A percentile compares a stretch with the other conserved stretches of the same genome.
Conservation (phyloP, 192 early-diverging fungal genomes). For the Funneliformis mosseae region DNA sequence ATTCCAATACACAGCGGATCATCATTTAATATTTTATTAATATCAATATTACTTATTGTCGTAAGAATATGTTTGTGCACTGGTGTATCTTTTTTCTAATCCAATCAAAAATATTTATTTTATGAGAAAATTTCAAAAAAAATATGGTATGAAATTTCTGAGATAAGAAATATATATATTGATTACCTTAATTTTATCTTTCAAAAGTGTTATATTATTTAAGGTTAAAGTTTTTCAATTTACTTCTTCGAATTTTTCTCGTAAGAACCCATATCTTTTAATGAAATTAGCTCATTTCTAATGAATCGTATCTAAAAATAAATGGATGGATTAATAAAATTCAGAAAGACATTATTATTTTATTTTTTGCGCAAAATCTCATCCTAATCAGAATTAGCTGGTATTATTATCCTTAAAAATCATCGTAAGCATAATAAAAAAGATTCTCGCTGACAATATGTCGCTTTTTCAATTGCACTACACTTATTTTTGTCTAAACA, state of each 20-base stretch:
- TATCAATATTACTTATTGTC: conserved; percentile 11
- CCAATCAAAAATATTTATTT: not conserved
- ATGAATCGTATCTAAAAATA: conserved; percentile 8
- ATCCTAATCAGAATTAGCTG: conserved; percentile 11
- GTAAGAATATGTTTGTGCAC: not conserved
- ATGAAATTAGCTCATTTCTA: not conserved
- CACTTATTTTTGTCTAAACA: not conserved
- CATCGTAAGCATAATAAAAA: conserved; percentile 16
- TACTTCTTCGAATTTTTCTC: conserved; percentile 11
- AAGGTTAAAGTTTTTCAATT: conserved; percentile 1
- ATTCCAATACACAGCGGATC: conserved; percentile 12
- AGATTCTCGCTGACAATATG: conserved; percentile 3
- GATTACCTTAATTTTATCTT: conserved; percentile 11
- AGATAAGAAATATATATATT: not conserved
- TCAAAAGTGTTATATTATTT: not conserved
- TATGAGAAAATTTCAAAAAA: not conserved
- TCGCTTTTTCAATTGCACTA: conserved; percentile 12
- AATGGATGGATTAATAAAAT: not conserved
- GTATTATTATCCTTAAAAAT: conserved; percentile 1
- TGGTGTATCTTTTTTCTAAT: conserved; percentile 12
- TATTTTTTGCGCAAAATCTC: conserved; percentile 1
- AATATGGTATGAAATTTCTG: not conserved
- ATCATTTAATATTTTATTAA: conserved; percentile 9
- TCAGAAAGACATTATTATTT: conserved; percentile 15
- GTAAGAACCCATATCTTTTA: conserved; percentile 23